Percentiles rank a stretch among this genome's conserved stretches.
Conservation (phyloP, 352 stramenopile genomes). For the Pythium oligandrum region DNA sequence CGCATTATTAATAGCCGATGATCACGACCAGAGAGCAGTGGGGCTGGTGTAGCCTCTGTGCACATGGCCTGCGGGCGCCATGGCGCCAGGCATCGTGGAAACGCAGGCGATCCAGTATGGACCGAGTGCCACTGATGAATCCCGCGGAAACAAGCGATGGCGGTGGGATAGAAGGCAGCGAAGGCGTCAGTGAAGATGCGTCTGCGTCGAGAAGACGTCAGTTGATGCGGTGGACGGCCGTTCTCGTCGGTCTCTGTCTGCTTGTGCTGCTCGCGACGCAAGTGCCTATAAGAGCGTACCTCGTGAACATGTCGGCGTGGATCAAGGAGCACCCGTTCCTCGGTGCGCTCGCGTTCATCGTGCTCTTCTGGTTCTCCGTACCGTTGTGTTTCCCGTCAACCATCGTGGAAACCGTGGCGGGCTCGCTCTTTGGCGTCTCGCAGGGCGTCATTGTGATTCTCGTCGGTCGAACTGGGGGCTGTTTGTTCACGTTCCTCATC, state of each 20-base stretch:
- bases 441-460: constrained; percentile 51
- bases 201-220: constrained; percentile 1
- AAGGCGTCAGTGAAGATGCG: background rate
- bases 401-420: constrained; percentile 55
- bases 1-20: too few relatives aligned
- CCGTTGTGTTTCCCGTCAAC: constrained; percentile 68
- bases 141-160: too few relatives aligned
- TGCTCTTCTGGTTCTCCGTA: constrained; percentile 60
- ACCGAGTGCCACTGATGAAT: too few relatives aligned
- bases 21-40: too few relatives aligned
- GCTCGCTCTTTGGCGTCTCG: constrained; percentile 58
- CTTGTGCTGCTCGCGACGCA: constrained; percentile 24
- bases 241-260: background rate
- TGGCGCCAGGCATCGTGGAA: too few relatives aligned
- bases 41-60: too few relatives aligned
- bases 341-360: constrained; percentile 41
- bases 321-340: constrained; percentile 43
- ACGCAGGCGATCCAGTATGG: too few relatives aligned
- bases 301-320: constrained; percentile 38
- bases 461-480: constrained; percentile 66
- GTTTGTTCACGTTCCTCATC: constrained; percentile 59
- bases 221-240: background rate
- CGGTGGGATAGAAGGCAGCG: too few relatives aligned
- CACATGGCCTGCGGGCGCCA: too few relatives aligned
- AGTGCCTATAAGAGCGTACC: constrained; percentile 42